A percentile compares a stretch with the other conserved stretches of the same genome.
Evolutionary conservation across 2,329 filamentous ascomycete species (phyloP).

Genomic region (Lojkania enalia): DNA sequence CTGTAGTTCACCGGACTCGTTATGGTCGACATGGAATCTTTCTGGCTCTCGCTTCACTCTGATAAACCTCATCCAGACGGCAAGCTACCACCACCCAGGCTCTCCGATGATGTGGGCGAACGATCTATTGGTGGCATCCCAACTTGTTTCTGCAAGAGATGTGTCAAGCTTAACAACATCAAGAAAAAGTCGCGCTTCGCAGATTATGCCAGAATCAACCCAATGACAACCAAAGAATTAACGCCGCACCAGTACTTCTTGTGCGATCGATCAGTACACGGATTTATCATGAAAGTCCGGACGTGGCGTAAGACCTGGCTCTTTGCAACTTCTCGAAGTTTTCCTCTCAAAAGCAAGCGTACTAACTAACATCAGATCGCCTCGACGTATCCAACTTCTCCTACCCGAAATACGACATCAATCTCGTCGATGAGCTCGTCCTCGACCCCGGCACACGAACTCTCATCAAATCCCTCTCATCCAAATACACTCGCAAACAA

Average conservation of each 20-base stretch:
- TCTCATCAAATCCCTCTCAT: slow-evolving; percentile 13
- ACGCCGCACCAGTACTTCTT: slow-evolving; percentile 16
- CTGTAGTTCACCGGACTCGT: slow-evolving; percentile 13
- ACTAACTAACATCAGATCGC: slow-evolving; percentile 8
- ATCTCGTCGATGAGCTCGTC: slow-evolving; percentile 12
- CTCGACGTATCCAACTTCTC: slow-evolving; percentile 15
- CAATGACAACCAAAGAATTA: slow-evolving; percentile 11
- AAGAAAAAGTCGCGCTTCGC: slow-evolving; percentile 10
- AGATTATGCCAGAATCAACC: slow-evolving; percentile 15
- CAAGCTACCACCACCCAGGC: slow-evolving; percentile 8
- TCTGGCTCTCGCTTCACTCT: not conserved
- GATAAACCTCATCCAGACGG: not conserved
- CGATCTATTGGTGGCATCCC: slow-evolving; percentile 10
- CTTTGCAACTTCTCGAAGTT: not conserved
- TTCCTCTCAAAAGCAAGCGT: not conserved
- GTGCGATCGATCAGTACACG: slow-evolving; percentile 14
- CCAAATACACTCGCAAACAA: slow-evolving; percentile 10
- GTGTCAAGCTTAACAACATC: slow-evolving; percentile 6
- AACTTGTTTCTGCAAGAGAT: slow-evolving; percentile 14
- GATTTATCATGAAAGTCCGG: slow-evolving; percentile 14
- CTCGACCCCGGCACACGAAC: slow-evolving; percentile 9
- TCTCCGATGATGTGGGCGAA: slow-evolving; percentile 7
- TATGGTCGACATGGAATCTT: slow-evolving; percentile 15
- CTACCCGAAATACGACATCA: slow-evolving; percentile 9
- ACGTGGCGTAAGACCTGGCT: slow-evolving; percentile 8